Conservation (phyloP, 306 rosid genomes). For the Lathyrus tuberosus region DNA sequence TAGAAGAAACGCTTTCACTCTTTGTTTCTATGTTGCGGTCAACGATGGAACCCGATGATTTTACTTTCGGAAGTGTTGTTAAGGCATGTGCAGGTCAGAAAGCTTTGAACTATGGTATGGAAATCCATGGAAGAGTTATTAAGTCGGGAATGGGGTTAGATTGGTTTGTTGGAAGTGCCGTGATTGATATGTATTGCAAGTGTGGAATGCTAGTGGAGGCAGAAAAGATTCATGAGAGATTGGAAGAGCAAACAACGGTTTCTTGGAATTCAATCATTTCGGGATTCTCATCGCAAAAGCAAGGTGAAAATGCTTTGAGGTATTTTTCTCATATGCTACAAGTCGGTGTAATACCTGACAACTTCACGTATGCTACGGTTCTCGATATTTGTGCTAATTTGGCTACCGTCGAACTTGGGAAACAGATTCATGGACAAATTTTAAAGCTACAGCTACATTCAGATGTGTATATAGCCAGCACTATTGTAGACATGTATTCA, state of each 20-base stretch:
- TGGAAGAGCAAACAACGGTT: conserved; percentile 63
- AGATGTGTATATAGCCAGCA: conserved; percentile 72
- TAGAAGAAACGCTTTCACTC: conserved; percentile 55
- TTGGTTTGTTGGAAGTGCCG: conserved; percentile 77
- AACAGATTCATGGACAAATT: conserved; percentile 82
- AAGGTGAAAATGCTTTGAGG: conserved; percentile 73
- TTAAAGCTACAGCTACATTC: conserved; percentile 71
- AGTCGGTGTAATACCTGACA: conserved; percentile 69
- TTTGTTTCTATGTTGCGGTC: conserved; percentile 74
- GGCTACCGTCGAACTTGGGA: conserved; percentile 83
- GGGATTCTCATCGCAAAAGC: conserved; percentile 73
- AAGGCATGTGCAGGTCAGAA: conserved; percentile 76
- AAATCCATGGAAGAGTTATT: conserved; percentile 76
- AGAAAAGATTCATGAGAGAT: conserved; percentile 67
- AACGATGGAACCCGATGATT: conserved; percentile 79
- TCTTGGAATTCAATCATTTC: conserved; percentile 90
- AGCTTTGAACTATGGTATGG: conserved; percentile 65
- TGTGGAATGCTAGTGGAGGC: conserved; percentile 84
- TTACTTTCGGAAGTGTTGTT: conserved; percentile 80
- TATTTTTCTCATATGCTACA: conserved; percentile 75
- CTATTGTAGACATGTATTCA: conserved; percentile 90
- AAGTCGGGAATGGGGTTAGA: conserved; percentile 71
- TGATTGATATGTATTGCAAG: conserved; percentile 85
- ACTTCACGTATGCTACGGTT: conserved; percentile 79
- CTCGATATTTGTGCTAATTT: conserved; percentile 85